phyloP scores from a whole-genome alignment of 1,139 yeast species.

The Nakaseomyces nivariensis region DNA sequence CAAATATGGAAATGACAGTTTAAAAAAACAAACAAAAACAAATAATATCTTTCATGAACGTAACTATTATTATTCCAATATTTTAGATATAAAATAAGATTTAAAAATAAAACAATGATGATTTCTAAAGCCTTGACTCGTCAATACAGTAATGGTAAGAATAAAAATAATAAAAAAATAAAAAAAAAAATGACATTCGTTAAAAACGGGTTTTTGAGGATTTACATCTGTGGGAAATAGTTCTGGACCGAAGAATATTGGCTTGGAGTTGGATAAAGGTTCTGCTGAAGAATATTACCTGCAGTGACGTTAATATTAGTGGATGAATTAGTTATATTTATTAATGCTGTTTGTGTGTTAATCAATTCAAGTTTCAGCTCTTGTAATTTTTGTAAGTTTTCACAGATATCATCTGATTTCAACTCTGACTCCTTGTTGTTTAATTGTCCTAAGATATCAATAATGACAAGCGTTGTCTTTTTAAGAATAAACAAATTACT shows the following conservation, averaged over 20 bases:
- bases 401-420: not conserved
- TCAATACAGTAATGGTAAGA: no score
- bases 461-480: not conserved
- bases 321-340: not conserved
- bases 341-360: not conserved
- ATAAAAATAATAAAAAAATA: no score
- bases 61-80: no score
- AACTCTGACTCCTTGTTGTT: not conserved
- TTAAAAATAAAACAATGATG: no score
- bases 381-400: not conserved
- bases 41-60: no score
- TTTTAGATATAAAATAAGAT: no score
- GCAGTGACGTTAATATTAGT: not conserved
- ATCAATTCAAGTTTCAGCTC: not conserved
- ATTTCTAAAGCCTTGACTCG: no score
- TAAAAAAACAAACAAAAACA: no score
- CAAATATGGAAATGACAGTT: no score
- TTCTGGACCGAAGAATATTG: not conserved
- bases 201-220: not conserved
- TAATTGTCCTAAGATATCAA: not conserved
- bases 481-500: not conserved
- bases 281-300: not conserved
- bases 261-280: not conserved
- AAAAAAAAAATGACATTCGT: not conserved
- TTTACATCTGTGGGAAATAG: conserved; percentile 1